phyloP scores from a whole-genome alignment of 768 basidiomycete genomes.

The Coprinopsis cinerea region DNA sequence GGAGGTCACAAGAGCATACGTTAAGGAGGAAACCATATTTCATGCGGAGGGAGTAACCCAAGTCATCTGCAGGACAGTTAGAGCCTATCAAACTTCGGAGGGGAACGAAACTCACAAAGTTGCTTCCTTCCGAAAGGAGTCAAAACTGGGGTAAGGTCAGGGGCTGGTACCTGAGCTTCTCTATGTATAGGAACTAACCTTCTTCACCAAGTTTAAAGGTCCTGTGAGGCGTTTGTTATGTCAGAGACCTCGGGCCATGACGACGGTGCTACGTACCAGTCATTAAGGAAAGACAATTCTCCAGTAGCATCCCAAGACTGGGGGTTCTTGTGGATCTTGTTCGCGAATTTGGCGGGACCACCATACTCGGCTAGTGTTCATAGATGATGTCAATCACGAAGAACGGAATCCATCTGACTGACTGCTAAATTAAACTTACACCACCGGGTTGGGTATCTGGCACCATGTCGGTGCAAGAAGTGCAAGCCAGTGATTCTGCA shows the following conservation, averaged over 20 bases:
- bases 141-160: constrained; percentile 41
- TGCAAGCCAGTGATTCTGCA: constrained; percentile 73
- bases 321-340: constrained; percentile 48
- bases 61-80: constrained; percentile 37
- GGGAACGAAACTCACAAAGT: constrained; percentile 45
- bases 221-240: constrained; percentile 35
- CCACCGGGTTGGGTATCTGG: constrained; percentile 62
- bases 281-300: constrained; percentile 69
- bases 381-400: neutral
- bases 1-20: constrained; percentile 22
- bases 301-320: constrained; percentile 61
- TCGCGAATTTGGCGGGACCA: constrained; percentile 52
- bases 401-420: constrained; percentile 3
- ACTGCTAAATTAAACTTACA: constrained; percentile 32
- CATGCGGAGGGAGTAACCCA: constrained; percentile 66
- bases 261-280: constrained; percentile 70
- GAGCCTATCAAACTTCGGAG: neutral
- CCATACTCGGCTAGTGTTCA: constrained; percentile 46
- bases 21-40: constrained; percentile 78
- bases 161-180: neutral
- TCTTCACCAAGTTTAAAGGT: constrained; percentile 89
- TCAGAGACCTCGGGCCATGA: constrained; percentile 15
- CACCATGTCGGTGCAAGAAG: constrained; percentile 78
- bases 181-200: constrained; percentile 30
- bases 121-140: constrained; percentile 92